Evolutionary conservation across 1,139 yeast species (phyloP).

Genomic region (Suhomyces bribrorum): DNA sequence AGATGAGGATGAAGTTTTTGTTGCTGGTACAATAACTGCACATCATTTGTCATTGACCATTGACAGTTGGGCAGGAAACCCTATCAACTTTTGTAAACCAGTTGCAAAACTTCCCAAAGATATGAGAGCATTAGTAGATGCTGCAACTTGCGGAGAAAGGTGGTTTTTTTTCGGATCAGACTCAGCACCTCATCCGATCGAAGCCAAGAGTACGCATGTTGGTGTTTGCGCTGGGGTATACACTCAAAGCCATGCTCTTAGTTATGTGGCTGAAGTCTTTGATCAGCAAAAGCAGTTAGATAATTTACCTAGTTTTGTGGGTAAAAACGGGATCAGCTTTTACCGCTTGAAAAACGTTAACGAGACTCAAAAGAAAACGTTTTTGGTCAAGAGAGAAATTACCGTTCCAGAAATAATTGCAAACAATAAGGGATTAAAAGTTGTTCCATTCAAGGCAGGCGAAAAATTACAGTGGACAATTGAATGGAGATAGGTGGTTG

Average conservation of each 20-base stretch:
- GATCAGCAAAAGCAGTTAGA: constrained; percentile 65
- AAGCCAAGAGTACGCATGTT: constrained; percentile 69
- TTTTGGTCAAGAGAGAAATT: constrained; percentile 50
- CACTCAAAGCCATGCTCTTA: constrained; percentile 81
- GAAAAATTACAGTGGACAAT: constrained; percentile 71
- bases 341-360: constrained; percentile 50
- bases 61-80: constrained; percentile 96
- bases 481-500: constrained; percentile 56
- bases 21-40: constrained; percentile 93
- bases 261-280: constrained; percentile 86
- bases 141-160: constrained; percentile 91
- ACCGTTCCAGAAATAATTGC: constrained; percentile 62
- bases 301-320: constrained; percentile 70
- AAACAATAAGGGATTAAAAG: constrained; percentile 43
- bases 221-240: constrained; percentile 98
- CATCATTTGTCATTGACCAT: constrained; percentile 88
- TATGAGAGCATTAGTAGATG: constrained; percentile 72
- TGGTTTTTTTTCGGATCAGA: constrained; percentile 97
- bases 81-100: constrained; percentile 94
- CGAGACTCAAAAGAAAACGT: constrained; percentile 44
- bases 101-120: constrained; percentile 93
- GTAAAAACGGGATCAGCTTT: constrained; percentile 69
- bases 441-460: constrained; percentile 92
- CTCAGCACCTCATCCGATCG: constrained; percentile 93
- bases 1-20: constrained; percentile 49